A percentile compares a stretch with the other conserved stretches of the same genome.
These are phyloP conservation scores for Talaromyces pinophilus DNA, from an alignment of 2,329 filamentous ascomycete species.

Conservation along the genomic window DNA sequence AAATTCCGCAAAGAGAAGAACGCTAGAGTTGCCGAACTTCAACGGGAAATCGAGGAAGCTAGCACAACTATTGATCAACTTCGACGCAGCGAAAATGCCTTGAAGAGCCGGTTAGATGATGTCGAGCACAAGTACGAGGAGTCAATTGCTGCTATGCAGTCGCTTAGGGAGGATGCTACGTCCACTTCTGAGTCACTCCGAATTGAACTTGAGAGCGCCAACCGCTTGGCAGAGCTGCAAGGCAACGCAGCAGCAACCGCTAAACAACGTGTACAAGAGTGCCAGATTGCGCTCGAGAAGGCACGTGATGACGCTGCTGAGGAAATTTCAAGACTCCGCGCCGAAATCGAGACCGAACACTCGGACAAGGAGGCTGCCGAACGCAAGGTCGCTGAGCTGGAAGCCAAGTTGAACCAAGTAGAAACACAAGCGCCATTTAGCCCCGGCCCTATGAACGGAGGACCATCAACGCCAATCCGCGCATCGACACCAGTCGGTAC, in stretches of 20 bases:
- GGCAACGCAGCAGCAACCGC: constrained; percentile 61
- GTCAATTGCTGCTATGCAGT: constrained; percentile 75
- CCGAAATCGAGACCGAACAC: constrained; percentile 59
- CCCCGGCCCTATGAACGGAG: constrained; percentile 55
- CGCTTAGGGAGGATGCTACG: constrained; percentile 79
- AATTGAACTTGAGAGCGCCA: constrained; percentile 79
- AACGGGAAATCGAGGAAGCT: constrained; percentile 84
- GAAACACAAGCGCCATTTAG: constrained; percentile 53
- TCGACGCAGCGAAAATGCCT: constrained; percentile 74
- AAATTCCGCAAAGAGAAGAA: constrained; percentile 96
- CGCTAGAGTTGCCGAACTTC: constrained; percentile 80
- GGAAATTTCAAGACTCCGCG: constrained; percentile 55
- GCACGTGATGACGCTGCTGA: constrained; percentile 64
- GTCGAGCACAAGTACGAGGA: constrained; percentile 86
- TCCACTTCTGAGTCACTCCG: constrained; percentile 83
- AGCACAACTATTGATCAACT: constrained; percentile 74
- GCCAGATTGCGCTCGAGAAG: constrained; percentile 58
- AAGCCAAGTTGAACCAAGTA: constrained; percentile 62
- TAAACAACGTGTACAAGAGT: constrained; percentile 60
- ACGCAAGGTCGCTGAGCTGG: constrained; percentile 64
- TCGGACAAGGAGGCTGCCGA: constrained; percentile 64
- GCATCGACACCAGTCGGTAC: constrained; percentile 51
- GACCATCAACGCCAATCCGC: constrained; percentile 52
- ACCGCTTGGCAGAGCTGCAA: constrained; percentile 74
- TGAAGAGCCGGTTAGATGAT: constrained; percentile 79